Conservation (phyloP, 495 filamentous ascomycete genomes). For the Aspergillus carlsbadensis region DNA sequence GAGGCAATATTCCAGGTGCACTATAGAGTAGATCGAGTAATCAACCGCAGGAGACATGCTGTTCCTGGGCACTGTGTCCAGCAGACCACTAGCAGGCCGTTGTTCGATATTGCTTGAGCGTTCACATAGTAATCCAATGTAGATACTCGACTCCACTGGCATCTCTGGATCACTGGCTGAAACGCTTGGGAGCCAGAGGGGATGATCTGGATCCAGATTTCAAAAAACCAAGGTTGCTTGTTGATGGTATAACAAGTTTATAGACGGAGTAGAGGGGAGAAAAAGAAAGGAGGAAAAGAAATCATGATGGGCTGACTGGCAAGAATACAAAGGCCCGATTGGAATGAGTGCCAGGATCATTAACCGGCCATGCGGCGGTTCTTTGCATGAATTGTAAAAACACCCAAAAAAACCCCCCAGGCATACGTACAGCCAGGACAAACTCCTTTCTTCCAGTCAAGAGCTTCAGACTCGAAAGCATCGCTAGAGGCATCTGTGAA, state of each 20-base stretch:
- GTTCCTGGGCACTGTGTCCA: neutral
- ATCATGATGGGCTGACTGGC: neutral
- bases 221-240: neutral
- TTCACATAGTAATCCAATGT: no score
- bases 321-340: neutral
- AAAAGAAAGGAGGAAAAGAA: neutral
- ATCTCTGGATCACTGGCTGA: conserved; percentile 4
- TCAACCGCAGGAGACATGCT: neutral
- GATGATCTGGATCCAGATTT: conserved; percentile 6
- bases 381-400: neutral
- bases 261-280: neutral
- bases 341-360: neutral
- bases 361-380: neutral
- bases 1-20: no score
- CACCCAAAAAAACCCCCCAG: neutral
- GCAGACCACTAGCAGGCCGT: neutral
- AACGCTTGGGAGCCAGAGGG: neutral
- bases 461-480: neutral
- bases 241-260: neutral
- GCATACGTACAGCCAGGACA: neutral
- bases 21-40: neutral
- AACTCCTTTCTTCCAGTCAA: neutral
- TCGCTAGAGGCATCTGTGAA: neutral
- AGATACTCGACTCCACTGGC: neutral
- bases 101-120: neutral